Conservation (phyloP, 1,284 basidiomycete species). For the Ceratobasidium sp. region DNA sequence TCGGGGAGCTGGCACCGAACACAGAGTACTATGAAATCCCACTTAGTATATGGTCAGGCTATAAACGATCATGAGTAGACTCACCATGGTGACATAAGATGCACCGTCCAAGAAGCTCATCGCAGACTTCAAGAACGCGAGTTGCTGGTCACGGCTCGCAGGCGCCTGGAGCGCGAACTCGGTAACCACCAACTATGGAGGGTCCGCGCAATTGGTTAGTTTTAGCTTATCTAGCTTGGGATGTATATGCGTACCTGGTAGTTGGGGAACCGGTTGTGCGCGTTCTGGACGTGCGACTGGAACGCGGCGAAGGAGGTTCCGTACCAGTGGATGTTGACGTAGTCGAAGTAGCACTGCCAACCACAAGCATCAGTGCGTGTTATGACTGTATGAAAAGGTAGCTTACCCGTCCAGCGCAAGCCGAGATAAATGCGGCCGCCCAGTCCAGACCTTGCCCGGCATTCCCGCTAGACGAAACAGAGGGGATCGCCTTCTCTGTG, state of each 20-base stretch:
- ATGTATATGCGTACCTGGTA: background rate
- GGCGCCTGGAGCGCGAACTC: conserved; percentile 40
- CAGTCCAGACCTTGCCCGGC: conserved; percentile 38
- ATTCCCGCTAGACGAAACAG: conserved; percentile 25
- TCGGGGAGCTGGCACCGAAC: conserved; percentile 36
- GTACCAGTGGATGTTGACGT: conserved; percentile 43
- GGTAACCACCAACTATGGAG: conserved; percentile 19
- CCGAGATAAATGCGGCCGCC: conserved; percentile 34
- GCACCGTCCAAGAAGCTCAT: conserved; percentile 41
- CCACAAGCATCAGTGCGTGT: background rate
- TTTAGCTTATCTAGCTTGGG: background rate
- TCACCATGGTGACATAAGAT: conserved; percentile 35
- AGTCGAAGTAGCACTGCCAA: conserved; percentile 41
- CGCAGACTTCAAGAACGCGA: conserved; percentile 31
- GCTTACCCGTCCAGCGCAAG: conserved; percentile 24
- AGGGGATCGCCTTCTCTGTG: conserved; percentile 34
- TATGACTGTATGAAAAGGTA: background rate
- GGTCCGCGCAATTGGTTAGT: background rate
- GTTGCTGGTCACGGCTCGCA: conserved; percentile 37
- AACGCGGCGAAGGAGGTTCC: conserved; percentile 28
- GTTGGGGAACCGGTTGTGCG: conserved; percentile 40
- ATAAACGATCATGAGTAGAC: background rate
- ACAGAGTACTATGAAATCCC: conserved; percentile 14
- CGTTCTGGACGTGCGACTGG: conserved; percentile 39
- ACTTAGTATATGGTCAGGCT: background rate